phyloP scores from a whole-genome alignment of 2,329 filamentous ascomycete species.

The Cadophora luteo-olivacea region DNA sequence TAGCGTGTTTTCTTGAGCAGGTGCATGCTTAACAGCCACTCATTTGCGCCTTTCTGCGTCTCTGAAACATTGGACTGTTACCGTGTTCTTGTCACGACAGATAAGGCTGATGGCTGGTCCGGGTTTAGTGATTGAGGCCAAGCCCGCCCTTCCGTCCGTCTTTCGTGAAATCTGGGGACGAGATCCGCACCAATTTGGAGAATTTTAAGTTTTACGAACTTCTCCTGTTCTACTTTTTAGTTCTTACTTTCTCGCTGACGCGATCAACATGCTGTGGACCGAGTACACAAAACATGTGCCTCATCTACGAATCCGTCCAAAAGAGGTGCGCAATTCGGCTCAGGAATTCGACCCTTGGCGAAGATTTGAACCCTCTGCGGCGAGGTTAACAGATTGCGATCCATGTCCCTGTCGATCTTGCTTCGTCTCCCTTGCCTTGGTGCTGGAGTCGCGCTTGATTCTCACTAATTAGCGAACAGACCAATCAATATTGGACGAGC shows the following conservation, averaged over 20 bases:
- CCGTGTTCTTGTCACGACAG: background rate
- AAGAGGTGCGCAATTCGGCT: background rate
- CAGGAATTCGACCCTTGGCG: background rate
- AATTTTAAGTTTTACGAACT: background rate
- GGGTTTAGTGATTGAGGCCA: background rate
- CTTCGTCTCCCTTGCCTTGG: background rate
- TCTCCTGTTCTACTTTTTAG: background rate
- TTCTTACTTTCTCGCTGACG: background rate
- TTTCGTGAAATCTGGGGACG: background rate
- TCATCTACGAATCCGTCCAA: background rate
- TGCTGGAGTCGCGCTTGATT: background rate
- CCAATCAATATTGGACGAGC: background rate
- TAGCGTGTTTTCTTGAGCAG: background rate
- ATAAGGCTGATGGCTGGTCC: conserved; percentile 1
- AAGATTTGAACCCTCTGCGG: background rate
- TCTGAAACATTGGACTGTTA: background rate
- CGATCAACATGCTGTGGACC: background rate
- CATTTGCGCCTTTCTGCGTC: background rate
- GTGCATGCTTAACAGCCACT: background rate
- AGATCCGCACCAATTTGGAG: background rate
- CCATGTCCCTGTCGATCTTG: background rate
- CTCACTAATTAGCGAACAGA: background rate
- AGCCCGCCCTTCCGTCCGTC: background rate
- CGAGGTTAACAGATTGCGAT: background rate
- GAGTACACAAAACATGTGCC: background rate